Base-by-base conservation (phyloP, 345 rosid species). In the Hibiscus trionum region DNA sequence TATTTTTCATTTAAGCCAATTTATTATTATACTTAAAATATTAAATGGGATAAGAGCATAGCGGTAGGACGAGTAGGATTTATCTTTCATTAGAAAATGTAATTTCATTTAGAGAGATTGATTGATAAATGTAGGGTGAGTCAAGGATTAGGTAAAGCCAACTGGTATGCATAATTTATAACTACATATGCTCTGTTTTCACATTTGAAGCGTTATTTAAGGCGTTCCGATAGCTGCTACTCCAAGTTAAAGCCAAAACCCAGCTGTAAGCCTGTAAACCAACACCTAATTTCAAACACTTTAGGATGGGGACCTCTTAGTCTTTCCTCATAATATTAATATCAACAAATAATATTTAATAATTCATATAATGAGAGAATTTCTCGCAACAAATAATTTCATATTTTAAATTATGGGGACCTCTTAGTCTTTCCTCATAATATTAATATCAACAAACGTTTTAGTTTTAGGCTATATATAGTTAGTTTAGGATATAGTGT, bases 211-310 rank as follows among this genome's bases (percentile, higher is more conserved):
- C 39, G 14, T 46, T 46, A 15, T 47, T 67, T 24, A 49, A 49
- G 71, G 24, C 24, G 24, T 21, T 21, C 24, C 24, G 24, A 21
- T 21, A 21, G 24, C 8, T 67, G 71, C 15, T 27, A 8, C 59
- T 15, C 24, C 42, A 67, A 67, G 59, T 67, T 49, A 67, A 49
- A 47, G 59, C 14, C 71, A 67, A 53, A 67, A 29, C 42, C 58
- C 58, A 67, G 71, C 71, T 67, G 71, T 35, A 67, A 67, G 26
- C 59, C 71, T 67, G 71, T 35, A 67, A 67, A 47, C 59, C 71
- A 67, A 67, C 15, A 49, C 5, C 53, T 42, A 42, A 44, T 65
- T 11, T 8, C 33, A 12, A 21, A 21, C 69, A 64, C 4, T 63
- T 11, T 15, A 21, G 12, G 69, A 39, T 17, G 52, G 69, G 31